Conservation (phyloP, 1,284 basidiomycete genomes). For the Marasmius oreades region DNA sequence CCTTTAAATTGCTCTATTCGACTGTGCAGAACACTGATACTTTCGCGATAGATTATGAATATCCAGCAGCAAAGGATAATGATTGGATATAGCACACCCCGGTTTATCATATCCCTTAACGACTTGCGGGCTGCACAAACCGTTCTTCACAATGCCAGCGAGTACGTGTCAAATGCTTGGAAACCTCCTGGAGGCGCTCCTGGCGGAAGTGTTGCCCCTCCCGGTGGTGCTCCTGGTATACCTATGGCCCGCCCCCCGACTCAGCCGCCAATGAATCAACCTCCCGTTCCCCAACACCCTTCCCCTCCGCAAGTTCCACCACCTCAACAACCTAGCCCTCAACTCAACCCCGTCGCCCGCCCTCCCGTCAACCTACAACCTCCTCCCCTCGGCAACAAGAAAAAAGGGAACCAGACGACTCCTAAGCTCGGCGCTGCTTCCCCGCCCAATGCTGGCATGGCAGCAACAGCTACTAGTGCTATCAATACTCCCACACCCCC, state of each 20-base stretch:
- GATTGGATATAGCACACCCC: slow-evolving; percentile 39
- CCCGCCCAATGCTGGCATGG: slow-evolving; percentile 15
- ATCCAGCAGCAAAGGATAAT: slow-evolving; percentile 49
- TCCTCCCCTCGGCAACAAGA: slow-evolving; percentile 21
- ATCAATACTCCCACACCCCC: slow-evolving; percentile 36
- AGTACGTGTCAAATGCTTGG: slow-evolving; percentile 16
- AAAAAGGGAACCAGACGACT: slow-evolving; percentile 23
- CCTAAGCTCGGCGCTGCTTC: slow-evolving; percentile 17
- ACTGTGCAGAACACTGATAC: slow-evolving; percentile 6
- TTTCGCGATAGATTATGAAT: slow-evolving; percentile 40
- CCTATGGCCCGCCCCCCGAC: slow-evolving; percentile 1
- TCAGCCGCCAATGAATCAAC: slow-evolving; percentile 3
- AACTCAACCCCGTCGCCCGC: slow-evolving; percentile 17
- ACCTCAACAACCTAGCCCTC: slow-evolving; percentile 15
- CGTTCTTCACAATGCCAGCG: slow-evolving; percentile 1
- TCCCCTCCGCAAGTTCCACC: slow-evolving; percentile 10
- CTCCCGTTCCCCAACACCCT: slow-evolving; percentile 1
- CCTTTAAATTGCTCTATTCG: slow-evolving; percentile 18
- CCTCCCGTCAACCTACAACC: slow-evolving; percentile 25
- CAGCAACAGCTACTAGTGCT: slow-evolving; percentile 14
- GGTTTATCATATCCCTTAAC: slow-evolving; percentile 45
- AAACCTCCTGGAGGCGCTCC: slow-evolving; percentile 11
- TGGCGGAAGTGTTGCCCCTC: neutral
- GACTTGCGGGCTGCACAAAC: slow-evolving; percentile 30
- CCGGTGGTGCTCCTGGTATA: neutral